Conservation (phyloP, 139 green algal genomes). For the Chlorella vulgaris region DNA sequence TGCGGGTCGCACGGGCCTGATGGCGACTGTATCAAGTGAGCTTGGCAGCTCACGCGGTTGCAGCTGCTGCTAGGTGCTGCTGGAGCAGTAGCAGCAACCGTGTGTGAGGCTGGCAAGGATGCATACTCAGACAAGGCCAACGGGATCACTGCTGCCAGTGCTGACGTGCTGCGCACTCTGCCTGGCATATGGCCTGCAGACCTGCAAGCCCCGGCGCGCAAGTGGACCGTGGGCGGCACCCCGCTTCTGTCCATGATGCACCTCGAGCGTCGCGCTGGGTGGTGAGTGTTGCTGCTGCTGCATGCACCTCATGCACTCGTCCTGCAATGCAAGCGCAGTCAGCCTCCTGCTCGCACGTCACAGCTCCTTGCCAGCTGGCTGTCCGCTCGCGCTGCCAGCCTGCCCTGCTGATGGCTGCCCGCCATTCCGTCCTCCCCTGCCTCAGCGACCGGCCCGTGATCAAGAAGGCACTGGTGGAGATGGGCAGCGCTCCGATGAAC, state of each 20-base stretch:
- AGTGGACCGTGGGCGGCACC: conserved; percentile 63
- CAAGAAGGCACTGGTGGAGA: conserved; percentile 56
- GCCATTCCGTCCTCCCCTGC: neutral
- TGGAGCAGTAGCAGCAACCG: too few relatives aligned
- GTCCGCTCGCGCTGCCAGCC: neutral
- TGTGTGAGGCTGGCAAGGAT: neutral
- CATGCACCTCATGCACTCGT: neutral
- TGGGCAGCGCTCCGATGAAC: conserved; percentile 55
- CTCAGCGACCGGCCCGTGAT: conserved; percentile 50
- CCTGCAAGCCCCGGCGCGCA: neutral
- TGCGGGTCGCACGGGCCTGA: conserved; percentile 59
- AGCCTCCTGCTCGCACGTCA: too few relatives aligned
- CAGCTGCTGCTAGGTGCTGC: too few relatives aligned
- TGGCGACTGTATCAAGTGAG: conserved; percentile 53
- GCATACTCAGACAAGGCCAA: neutral
- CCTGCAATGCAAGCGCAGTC: neutral
- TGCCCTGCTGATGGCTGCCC: neutral
- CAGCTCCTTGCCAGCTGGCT: neutral
- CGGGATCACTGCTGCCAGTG: too few relatives aligned
- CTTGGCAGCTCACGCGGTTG: too few relatives aligned
- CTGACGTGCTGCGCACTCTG: neutral
- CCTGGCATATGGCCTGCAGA: neutral
- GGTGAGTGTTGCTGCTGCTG: neutral
- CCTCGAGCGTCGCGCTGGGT: conserved; percentile 52
- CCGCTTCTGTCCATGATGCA: conserved; percentile 59